phyloP scores from a whole-genome alignment of 2,329 filamentous ascomycete species.

The Zasmidium citrigriseum region DNA sequence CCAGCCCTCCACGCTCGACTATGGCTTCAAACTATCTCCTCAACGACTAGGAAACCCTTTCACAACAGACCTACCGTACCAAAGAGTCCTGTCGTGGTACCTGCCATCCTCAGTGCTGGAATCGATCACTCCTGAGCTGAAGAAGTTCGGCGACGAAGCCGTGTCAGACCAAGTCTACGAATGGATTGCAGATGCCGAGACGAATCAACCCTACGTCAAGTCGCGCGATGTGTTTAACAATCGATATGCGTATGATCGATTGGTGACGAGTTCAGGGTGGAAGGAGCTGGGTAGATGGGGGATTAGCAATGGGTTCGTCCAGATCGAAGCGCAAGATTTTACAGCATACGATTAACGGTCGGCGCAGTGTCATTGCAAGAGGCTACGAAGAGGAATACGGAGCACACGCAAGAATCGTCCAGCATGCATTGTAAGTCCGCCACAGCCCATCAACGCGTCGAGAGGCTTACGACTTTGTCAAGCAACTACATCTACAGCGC shows the following conservation, averaged over 20 bases:
- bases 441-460: background rate
- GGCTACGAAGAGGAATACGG: conserved; percentile 58
- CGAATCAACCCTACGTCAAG: conserved; percentile 62
- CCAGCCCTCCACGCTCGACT: conserved; percentile 15
- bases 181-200: conserved; percentile 65
- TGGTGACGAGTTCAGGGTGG: conserved; percentile 70
- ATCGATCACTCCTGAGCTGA: conserved; percentile 33
- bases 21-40: conserved; percentile 19
- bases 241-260: conserved; percentile 42
- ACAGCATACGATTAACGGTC: too few relatives aligned
- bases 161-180: conserved; percentile 57
- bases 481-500: conserved; percentile 17
- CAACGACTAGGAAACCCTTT: conserved; percentile 14
- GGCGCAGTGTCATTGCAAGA: conserved; percentile 53
- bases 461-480: background rate
- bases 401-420: conserved; percentile 12
- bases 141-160: conserved; percentile 54
- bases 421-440: conserved; percentile 13
- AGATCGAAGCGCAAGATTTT: background rate
- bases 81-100: conserved; percentile 36
- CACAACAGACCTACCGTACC: conserved; percentile 13
- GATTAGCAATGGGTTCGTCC: conserved; percentile 55
- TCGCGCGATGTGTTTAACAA: conserved; percentile 52
- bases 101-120: conserved; percentile 45
- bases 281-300: conserved; percentile 61